phyloP scores from a whole-genome alignment of 257 asterid species.

The Rhazya stricta region DNA sequence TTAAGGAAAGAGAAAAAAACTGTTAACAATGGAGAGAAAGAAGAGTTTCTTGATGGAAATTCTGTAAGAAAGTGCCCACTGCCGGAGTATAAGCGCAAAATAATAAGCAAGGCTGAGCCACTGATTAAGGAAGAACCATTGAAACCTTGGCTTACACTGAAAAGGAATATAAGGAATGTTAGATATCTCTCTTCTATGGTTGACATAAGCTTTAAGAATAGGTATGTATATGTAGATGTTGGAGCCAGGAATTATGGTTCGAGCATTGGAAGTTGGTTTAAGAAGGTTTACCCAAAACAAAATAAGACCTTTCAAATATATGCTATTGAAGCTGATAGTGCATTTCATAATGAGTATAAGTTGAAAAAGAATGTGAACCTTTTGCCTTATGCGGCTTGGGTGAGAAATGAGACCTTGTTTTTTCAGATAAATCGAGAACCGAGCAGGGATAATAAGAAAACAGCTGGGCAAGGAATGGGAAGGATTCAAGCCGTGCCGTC shows the following conservation, averaged over 20 bases:
- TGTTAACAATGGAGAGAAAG: not conserved
- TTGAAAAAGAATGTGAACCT: constrained; percentile 36
- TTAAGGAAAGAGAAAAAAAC: constrained; percentile 28
- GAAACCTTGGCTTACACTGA: constrained; percentile 45
- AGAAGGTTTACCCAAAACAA: constrained; percentile 55
- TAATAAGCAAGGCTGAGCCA: constrained; percentile 41
- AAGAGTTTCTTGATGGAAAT: constrained; percentile 7
- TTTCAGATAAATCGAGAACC: constrained; percentile 45
- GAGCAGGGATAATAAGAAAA: constrained; percentile 30
- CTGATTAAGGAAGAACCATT: constrained; percentile 30
- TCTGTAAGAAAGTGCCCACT: constrained; percentile 21
- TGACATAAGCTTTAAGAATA: constrained; percentile 53
- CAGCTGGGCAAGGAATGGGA: constrained; percentile 47
- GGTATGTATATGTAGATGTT: constrained; percentile 46
- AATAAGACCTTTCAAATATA: constrained; percentile 48
- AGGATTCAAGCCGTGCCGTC: constrained; percentile 49
- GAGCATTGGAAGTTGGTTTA: constrained; percentile 66
- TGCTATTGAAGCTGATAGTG: constrained; percentile 52
- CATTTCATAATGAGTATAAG: constrained; percentile 40
- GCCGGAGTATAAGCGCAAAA: constrained; percentile 25
- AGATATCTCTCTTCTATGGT: constrained; percentile 47
- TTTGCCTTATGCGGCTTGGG: constrained; percentile 63
- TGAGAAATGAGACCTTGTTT: constrained; percentile 54
- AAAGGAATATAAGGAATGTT: constrained; percentile 40
- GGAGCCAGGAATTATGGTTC: constrained; percentile 60